Percentiles rank a stretch among this genome's conserved stretches.
phyloP scores from a whole-genome alignment of 2,329 filamentous ascomycete genomes.

The Fusarium bulbicola region DNA sequence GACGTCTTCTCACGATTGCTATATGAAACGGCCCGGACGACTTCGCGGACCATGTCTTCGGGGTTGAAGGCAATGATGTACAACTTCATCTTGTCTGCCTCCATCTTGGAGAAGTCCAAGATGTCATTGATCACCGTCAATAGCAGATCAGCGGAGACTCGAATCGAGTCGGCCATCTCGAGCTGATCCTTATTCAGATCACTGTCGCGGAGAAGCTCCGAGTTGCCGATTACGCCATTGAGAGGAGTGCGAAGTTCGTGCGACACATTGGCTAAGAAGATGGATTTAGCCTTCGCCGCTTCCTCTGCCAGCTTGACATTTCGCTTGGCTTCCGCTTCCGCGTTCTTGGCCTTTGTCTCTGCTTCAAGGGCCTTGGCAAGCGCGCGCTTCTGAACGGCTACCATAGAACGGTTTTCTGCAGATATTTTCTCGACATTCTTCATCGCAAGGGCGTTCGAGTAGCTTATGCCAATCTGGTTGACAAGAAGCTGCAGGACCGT shows the following conservation, averaged over 20 bases:
- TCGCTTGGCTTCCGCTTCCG: slow-evolving; percentile 78
- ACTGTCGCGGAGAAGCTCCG: slow-evolving; percentile 82
- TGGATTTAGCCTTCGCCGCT: slow-evolving; percentile 82
- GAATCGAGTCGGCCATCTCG: slow-evolving; percentile 88
- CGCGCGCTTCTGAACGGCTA: slow-evolving; percentile 78
- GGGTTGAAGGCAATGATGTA: slow-evolving; percentile 76
- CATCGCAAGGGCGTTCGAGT: slow-evolving; percentile 73
- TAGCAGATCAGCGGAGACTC: slow-evolving; percentile 84
- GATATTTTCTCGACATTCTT: slow-evolving; percentile 80
- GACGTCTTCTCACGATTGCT: slow-evolving; percentile 71
- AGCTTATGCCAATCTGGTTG: slow-evolving; percentile 80
- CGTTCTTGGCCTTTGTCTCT: slow-evolving; percentile 79
- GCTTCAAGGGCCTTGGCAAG: slow-evolving; percentile 76
- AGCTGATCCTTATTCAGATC: slow-evolving; percentile 78
- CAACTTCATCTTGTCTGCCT: slow-evolving; percentile 86
- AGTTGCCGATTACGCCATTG: slow-evolving; percentile 89
- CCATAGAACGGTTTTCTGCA: slow-evolving; percentile 80
- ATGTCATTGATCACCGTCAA: slow-evolving; percentile 97
- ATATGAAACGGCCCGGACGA: slow-evolving; percentile 72
- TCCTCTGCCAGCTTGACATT: slow-evolving; percentile 86
- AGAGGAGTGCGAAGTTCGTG: slow-evolving; percentile 85
- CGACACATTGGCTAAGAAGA: slow-evolving; percentile 82
- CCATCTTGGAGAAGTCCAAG: slow-evolving; percentile 93
- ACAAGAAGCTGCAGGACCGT: slow-evolving; percentile 75
- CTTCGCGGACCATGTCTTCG: slow-evolving; percentile 72